A percentile compares a stretch with the other conserved stretches of the same genome.
Conservation (phyloP, 805 yeast species). For the Sporopachydermia lactativora region DNA sequence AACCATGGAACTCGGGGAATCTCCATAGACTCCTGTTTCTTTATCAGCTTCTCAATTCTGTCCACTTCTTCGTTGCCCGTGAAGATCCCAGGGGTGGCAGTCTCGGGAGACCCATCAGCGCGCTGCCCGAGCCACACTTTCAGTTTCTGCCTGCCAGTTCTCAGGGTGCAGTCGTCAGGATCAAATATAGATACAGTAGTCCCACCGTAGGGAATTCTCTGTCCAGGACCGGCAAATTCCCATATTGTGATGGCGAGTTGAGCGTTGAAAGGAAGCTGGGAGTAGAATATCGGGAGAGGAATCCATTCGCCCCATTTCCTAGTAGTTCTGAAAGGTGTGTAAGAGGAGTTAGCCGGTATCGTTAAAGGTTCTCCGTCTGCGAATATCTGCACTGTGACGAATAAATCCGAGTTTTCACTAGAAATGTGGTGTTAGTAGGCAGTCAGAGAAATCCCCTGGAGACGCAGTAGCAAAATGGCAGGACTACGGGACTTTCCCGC, state of each 20-base stretch:
- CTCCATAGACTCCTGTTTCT: constrained; percentile 57
- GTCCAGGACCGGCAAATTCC: constrained; percentile 47
- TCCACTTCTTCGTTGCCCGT: constrained; percentile 24
- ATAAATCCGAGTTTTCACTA: constrained; percentile 19
- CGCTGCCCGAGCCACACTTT: constrained; percentile 26
- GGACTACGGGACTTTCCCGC: constrained; percentile 16
- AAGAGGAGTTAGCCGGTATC: constrained; percentile 34
- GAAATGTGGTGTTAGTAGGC: constrained; percentile 2
- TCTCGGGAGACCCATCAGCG: constrained; percentile 17
- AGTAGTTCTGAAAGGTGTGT: constrained; percentile 26
- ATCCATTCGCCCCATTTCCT: constrained; percentile 64
- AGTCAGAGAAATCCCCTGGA: constrained; percentile 2
- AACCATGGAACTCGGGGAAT: constrained; percentile 54
- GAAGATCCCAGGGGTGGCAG: constrained; percentile 16
- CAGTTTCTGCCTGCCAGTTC: constrained; percentile 58
- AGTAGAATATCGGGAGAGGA: constrained; percentile 53
- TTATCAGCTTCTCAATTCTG: constrained; percentile 36
- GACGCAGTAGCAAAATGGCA: constrained; percentile 1
- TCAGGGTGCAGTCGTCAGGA: constrained; percentile 37
- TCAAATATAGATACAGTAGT: constrained; percentile 50
- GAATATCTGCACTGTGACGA: constrained; percentile 32
- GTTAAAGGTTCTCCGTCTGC: constrained; percentile 33
- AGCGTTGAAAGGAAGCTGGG: constrained; percentile 54
- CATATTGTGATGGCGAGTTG: constrained; percentile 47
- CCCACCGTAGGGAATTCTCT: constrained; percentile 39